These are phyloP conservation scores for Lentinula novae-zelandiae DNA, from an alignment of 1,284 basidiomycete genomes.

Conservation along the genomic window DNA sequence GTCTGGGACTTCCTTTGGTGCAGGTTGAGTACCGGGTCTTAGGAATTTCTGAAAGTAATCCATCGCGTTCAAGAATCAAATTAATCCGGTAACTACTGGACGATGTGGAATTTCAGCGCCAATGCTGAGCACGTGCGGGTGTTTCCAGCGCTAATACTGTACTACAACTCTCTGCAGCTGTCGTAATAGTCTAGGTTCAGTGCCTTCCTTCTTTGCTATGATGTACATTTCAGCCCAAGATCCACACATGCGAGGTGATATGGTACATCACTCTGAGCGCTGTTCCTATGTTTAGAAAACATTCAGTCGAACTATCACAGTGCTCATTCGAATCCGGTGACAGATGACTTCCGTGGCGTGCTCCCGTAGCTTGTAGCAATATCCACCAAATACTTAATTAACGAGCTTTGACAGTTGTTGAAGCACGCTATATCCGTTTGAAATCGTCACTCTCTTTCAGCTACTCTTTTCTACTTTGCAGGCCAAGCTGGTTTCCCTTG, in stretches of 20 bases:
- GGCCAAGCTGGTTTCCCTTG: not conserved
- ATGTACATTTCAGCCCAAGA: no score
- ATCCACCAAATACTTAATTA: not conserved
- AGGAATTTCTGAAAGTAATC: slow-evolving; percentile 85
- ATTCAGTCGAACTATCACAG: not conserved
- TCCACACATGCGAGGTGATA: not conserved
- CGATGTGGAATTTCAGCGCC: not conserved
- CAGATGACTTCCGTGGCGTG: not conserved
- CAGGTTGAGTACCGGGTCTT: slow-evolving; percentile 44
- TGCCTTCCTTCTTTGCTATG: no score
- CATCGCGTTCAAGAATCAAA: slow-evolving; percentile 37
- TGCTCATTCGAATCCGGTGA: not conserved
- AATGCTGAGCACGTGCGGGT: no score
- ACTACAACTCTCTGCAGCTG: no score
- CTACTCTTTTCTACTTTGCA: not conserved
- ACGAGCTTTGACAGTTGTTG: not conserved
- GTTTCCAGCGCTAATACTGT: no score
- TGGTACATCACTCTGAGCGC: not conserved
- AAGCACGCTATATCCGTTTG: not conserved
- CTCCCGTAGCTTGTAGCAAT: not conserved
- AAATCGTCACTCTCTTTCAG: not conserved
- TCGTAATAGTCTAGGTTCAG: no score
- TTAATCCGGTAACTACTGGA: not conserved
- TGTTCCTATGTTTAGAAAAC: not conserved
- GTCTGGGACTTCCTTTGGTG: slow-evolving; percentile 54